phyloP scores from a whole-genome alignment of 2,329 filamentous ascomycete species.

The Dactylellina parvicollis region DNA sequence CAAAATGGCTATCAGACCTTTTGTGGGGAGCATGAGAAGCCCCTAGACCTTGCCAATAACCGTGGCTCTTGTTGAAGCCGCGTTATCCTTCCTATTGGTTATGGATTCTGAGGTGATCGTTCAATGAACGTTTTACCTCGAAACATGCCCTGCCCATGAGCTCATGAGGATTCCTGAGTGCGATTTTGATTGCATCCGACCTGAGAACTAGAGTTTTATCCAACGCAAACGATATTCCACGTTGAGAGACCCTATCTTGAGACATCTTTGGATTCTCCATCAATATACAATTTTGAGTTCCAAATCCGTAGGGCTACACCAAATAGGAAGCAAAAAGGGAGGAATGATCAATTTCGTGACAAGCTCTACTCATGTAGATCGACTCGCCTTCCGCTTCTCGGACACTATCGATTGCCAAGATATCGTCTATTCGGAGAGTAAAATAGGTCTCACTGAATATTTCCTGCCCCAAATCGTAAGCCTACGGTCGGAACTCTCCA shows the following conservation, averaged over 20 bases:
- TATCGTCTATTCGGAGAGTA: constrained; percentile 13
- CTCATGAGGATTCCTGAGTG: constrained; percentile 8
- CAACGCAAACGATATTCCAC: background rate
- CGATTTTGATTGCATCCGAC: background rate
- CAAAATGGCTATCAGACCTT: background rate
- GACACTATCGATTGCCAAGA: constrained; percentile 17
- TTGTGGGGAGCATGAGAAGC: background rate
- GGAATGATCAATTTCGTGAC: background rate
- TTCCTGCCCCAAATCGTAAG: too few species aligned
- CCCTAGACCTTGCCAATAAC: background rate
- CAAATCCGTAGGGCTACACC: background rate
- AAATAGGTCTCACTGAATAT: background rate
- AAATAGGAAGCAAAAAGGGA: background rate
- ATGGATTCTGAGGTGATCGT: constrained; percentile 30
- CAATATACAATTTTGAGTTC: background rate
- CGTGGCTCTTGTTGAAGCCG: background rate
- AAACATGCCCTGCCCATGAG: constrained; percentile 40
- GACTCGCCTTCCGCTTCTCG: constrained; percentile 3
- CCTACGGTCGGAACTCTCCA: too few species aligned
- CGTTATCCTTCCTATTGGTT: constrained; percentile 7
- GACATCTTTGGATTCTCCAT: background rate
- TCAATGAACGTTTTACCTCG: constrained; percentile 37
- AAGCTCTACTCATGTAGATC: background rate
- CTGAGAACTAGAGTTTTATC: constrained; percentile 9
- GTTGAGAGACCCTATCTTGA: background rate